Evolutionary conservation across 306 rosid genomes (phyloP), one percentile per base, ranked within the genome.

Genomic region (Rosa lucieae): DNA sequence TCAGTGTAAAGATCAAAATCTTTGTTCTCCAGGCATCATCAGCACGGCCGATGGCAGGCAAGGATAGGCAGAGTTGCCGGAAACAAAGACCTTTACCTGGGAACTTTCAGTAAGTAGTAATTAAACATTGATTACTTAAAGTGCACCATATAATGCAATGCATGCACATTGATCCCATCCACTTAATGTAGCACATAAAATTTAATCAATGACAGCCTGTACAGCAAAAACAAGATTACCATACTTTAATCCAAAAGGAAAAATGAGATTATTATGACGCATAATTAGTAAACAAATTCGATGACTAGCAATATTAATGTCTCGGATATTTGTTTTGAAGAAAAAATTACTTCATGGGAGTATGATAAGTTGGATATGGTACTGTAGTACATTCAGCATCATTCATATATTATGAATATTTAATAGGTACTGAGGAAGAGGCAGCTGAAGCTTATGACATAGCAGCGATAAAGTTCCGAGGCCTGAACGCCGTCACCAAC

Each of bases 11-110:
- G 26, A 32, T 6, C 62, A 46, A 76, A 65, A 76, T 70, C 67
- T 78, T 26, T 67, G n/a, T 66, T 46, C 72, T 40, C 72, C 75
- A 91, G 99, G 92, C 99, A 96, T 83, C 99, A 96, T 62, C 99
- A 96, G 67, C 99, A 96, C 37, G 99, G 99, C 23, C 88, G 99
- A 88, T 96, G 99, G 99, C 99, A 96, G 87, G 99, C 99, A 0
- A 90, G 99, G 89, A 96, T 96, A 67, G 99, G 99, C 13, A 87
- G 99, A 85, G 99, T 96, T 3, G 99, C 99, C 0, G 99, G 99
- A 86, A 96, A 96, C 89, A 96, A 96, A 88, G 99, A 96, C 84
- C 98, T 96, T 49, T 96, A 96, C 72, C 80, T 96, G 73, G 99
- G 99, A 89, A 96, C 99, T 69, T 96, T 96, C 88, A 93, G 99